These are phyloP conservation scores for Fusarium brachygibbosum DNA, from an alignment of 2,329 filamentous ascomycete genomes.

Conservation along the genomic window DNA sequence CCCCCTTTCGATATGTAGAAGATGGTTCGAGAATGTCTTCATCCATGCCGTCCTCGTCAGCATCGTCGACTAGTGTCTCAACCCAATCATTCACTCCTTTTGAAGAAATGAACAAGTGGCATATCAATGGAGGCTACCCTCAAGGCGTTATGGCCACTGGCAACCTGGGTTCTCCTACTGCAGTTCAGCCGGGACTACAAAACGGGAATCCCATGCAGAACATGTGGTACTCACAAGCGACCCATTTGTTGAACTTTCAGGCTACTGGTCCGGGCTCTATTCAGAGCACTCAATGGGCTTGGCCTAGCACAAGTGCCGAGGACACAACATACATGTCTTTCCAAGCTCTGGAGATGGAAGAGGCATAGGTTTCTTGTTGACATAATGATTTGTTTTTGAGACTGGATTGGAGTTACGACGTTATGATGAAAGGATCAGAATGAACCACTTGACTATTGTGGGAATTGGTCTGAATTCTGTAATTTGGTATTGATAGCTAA, in stretches of 20 bases:
- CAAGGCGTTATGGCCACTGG: slow-evolving; percentile 40
- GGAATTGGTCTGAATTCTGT: neutral
- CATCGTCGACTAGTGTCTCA: slow-evolving; percentile 41
- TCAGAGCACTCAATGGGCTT: slow-evolving; percentile 48
- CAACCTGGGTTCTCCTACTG: slow-evolving; percentile 29
- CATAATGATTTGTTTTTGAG: neutral
- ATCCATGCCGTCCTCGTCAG: slow-evolving; percentile 44
- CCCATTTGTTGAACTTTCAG: slow-evolving; percentile 51
- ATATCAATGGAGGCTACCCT: slow-evolving; percentile 42
- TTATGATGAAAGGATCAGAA: neutral
- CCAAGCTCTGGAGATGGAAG: slow-evolving; percentile 41
- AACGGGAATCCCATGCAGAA: slow-evolving; percentile 46
- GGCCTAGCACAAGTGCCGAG: slow-evolving; percentile 45
- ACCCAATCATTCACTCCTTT: slow-evolving; percentile 44
- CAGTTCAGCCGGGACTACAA: slow-evolving; percentile 43
- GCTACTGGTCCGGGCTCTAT: slow-evolving; percentile 43
- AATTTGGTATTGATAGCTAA: neutral
- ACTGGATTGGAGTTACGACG: neutral
- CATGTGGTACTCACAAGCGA: slow-evolving; percentile 51
- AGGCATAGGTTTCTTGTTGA: neutral
- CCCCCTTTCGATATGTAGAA: slow-evolving; percentile 35
- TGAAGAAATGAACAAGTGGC: slow-evolving; percentile 48
- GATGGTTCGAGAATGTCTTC: slow-evolving; percentile 41
- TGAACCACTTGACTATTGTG: neutral
- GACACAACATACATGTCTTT: slow-evolving; percentile 34